Percentiles rank a stretch among this genome's conserved stretches.
Conservation (phyloP, 1,284 basidiomycete genomes). For the Malassezia yamatoensis region DNA sequence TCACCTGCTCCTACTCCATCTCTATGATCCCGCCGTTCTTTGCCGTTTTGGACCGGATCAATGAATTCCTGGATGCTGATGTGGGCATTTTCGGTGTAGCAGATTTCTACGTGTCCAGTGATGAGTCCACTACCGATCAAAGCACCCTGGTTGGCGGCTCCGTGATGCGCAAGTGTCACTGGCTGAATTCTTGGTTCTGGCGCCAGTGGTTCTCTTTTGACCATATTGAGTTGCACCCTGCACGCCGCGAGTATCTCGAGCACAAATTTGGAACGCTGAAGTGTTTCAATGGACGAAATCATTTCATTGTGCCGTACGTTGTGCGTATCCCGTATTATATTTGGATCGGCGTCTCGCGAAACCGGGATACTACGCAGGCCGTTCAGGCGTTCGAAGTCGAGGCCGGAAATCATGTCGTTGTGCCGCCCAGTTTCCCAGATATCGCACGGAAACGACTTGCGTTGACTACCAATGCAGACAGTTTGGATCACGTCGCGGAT, state of each 20-base stretch:
- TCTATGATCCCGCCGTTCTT: constrained; percentile 58
- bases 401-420: constrained; percentile 55
- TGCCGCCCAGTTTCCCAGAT: constrained; percentile 45
- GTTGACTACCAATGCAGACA: constrained; percentile 6
- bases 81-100: constrained; percentile 62
- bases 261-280: constrained; percentile 65
- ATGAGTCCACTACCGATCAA: constrained; percentile 56
- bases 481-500: constrained; percentile 15
- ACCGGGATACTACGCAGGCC: constrained; percentile 57
- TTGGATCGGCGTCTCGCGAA: constrained; percentile 64
- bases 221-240: constrained; percentile 62
- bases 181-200: constrained; percentile 67
- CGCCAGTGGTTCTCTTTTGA: constrained; percentile 62
- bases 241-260: constrained; percentile 61
- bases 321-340: constrained; percentile 65
- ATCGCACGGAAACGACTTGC: constrained; percentile 41
- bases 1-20: constrained; percentile 47
- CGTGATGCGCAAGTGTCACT: constrained; percentile 60
- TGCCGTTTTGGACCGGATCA: constrained; percentile 61
- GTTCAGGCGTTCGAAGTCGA: constrained; percentile 63
- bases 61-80: constrained; percentile 60
- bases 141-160: constrained; percentile 57
- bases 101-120: constrained; percentile 69
- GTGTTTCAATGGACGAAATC: constrained; percentile 63
- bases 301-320: constrained; percentile 61